Conservation (phyloP, 2,329 filamentous ascomycete genomes). For the Kalmusia sp. region DNA sequence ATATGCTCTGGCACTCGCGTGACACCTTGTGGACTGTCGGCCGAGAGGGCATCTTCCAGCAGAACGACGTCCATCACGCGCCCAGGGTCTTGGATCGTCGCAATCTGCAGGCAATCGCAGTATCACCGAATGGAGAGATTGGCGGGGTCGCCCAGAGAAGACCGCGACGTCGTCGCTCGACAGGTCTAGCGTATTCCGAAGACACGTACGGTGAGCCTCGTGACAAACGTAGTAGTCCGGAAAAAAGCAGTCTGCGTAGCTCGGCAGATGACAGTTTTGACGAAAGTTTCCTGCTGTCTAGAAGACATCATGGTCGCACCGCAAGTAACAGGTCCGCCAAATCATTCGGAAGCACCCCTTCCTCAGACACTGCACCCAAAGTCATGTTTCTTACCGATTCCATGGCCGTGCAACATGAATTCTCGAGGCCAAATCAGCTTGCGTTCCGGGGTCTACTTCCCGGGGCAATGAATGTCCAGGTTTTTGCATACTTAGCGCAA, state of each 20-base stretch:
- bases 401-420: constrained; percentile 51
- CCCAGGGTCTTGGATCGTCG: constrained; percentile 65
- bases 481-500: constrained; percentile 52
- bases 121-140: constrained; percentile 65
- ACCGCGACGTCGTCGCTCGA: constrained; percentile 49
- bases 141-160: constrained; percentile 62
- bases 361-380: constrained; percentile 54
- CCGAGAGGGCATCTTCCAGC: constrained; percentile 66
- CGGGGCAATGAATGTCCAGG: constrained; percentile 47
- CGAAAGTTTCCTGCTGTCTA: constrained; percentile 58
- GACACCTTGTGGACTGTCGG: constrained; percentile 71
- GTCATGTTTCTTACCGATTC: constrained; percentile 61
- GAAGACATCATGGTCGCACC: constrained; percentile 55
- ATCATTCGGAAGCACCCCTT: constrained; percentile 62
- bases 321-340: constrained; percentile 57
- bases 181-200: constrained; percentile 49
- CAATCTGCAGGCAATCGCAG: constrained; percentile 62
- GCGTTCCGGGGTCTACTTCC: constrained; percentile 59
- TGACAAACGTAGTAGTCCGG: constrained; percentile 54
- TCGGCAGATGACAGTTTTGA: constrained; percentile 65
- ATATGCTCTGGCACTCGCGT: constrained; percentile 69
- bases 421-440: constrained; percentile 52
- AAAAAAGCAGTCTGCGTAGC: constrained; percentile 57
- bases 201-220: constrained; percentile 48
- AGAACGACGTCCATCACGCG: constrained; percentile 67